Evolutionary conservation across 129 eudicot genomes (phyloP).

Genomic region (Chrysanthemum lavandulifolium): DNA sequence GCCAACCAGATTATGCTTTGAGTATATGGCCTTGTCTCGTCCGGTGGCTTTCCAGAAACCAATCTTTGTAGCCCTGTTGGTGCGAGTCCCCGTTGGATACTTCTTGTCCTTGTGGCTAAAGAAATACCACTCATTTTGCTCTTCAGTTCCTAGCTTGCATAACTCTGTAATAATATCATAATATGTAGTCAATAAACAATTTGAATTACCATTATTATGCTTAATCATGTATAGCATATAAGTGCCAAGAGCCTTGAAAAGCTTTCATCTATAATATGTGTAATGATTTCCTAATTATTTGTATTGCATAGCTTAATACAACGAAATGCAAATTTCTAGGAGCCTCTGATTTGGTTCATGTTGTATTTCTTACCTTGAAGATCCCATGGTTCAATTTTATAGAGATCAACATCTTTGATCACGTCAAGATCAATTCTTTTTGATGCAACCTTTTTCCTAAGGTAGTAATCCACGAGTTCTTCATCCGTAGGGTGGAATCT

Average conservation of each 20-base stretch:
- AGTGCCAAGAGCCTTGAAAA: neutral
- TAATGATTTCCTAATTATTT: constrained; percentile 7
- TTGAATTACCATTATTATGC: neutral
- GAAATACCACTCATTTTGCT: constrained; percentile 59
- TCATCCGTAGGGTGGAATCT: constrained; percentile 50
- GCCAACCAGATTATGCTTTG: constrained; percentile 46
- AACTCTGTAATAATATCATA: constrained; percentile 33
- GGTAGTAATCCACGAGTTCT: constrained; percentile 48
- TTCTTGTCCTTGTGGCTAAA: constrained; percentile 55
- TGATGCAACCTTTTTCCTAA: constrained; percentile 40
- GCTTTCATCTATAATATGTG: constrained; percentile 1
- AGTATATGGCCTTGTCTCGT: constrained; percentile 50
- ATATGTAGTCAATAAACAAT: constrained; percentile 7
- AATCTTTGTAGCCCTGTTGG: constrained; percentile 54
- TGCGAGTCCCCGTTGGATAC: constrained; percentile 43
- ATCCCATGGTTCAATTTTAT: constrained; percentile 47
- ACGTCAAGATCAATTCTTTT: constrained; percentile 44
- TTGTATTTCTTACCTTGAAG: constrained; percentile 34
- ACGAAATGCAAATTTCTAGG: constrained; percentile 1
- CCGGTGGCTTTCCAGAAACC: constrained; percentile 67
- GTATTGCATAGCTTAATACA: constrained; percentile 1
- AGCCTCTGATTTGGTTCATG: constrained; percentile 1
- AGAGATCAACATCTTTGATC: constrained; percentile 41
- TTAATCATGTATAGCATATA: neutral
- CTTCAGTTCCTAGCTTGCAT: constrained; percentile 57